phyloP scores from a whole-genome alignment of 106 monocot genomes.

The Posidonia australis region DNA sequence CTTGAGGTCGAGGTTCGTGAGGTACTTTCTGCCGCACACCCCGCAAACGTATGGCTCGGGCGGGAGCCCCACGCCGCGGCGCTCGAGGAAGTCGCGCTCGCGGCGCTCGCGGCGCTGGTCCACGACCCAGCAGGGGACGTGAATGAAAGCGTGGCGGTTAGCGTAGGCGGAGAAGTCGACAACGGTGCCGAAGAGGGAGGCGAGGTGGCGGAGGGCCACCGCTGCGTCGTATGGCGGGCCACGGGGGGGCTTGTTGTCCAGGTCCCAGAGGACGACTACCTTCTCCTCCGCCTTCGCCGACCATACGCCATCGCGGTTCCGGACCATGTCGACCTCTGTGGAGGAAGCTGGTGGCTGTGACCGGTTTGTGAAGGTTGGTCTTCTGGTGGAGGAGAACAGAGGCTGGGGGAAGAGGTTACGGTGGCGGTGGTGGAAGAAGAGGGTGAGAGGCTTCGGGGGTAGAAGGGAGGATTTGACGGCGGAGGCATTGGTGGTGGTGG shows the following conservation, averaged over 20 bases:
- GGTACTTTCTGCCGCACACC: slow-evolving; percentile 74
- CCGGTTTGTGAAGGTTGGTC: too few species aligned
- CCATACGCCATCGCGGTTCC: slow-evolving; percentile 48
- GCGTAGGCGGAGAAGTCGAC: slow-evolving; percentile 73
- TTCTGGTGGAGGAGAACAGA: too few species aligned
- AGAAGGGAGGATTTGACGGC: too few species aligned
- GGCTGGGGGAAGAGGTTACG: too few species aligned
- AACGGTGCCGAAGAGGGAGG: slow-evolving; percentile 62
- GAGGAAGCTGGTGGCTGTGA: too few species aligned
- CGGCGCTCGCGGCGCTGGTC: slow-evolving; percentile 54
- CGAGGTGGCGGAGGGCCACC: slow-evolving; percentile 44
- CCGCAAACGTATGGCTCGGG: slow-evolving; percentile 53
- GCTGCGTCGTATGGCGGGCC: slow-evolving; percentile 75
- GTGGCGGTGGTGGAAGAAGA: too few species aligned
- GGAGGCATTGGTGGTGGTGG: too few species aligned
- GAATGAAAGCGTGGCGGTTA: slow-evolving; percentile 90
- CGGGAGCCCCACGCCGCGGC: slow-evolving; percentile 41
- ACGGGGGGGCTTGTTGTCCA: slow-evolving; percentile 96
- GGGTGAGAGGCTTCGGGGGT: too few species aligned
- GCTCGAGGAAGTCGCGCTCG: slow-evolving; percentile 45
- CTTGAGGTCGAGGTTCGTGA: slow-evolving; percentile 63
- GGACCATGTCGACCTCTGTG: slow-evolving; percentile 58
- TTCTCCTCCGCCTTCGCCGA: slow-evolving; percentile 23
- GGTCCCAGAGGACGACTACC: slow-evolving; percentile 90
- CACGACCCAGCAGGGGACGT: slow-evolving; percentile 75